Evolutionary conservation across 2,329 filamentous ascomycete genomes (phyloP), one percentile per base, ranked within the genome.

Genomic region (Verticillium nonalfalfae): DNA sequence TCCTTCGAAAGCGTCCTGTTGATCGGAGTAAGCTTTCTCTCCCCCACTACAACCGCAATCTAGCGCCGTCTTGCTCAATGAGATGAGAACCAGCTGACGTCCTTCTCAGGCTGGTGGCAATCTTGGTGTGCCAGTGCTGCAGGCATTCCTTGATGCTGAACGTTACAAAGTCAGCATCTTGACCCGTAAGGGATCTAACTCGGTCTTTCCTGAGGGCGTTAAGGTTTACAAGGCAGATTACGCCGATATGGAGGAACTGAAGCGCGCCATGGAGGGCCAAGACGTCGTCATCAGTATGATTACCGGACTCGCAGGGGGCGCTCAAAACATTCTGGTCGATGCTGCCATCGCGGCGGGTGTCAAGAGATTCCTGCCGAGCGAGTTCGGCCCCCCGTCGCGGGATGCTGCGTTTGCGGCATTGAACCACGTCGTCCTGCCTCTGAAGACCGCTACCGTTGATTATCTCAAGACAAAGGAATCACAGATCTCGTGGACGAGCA

Each of bases 281-380:
- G 85, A 88, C 64, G 85, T 81, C 1, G 75, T 87, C 14, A 70
- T 88, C 31, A 71, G 72, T 1, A 66, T 70, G 10, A 21, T 75
- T 36, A 67, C 63, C 4, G 66, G 68, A 14, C 74, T 75, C 1
- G 74, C 78, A 0, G 72, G 85, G 40, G 68, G 76, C 1, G 81
- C 85, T 64, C 56, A 71, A 72, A 13, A 36, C 55, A 56, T 60
- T 6, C 18, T 86, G 36, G 4, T 60, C 15, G 81, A 88, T 58
- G 86, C 85, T 1, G 79, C 84, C 14, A 77, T 84, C 55, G 79
- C 79, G 5, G 85, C 84, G 0, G 81, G 83, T 7, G 84, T 88
- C 9, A 78, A 83, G 66, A 78, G 84, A 15, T 86, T 87, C 73
- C 73, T 89, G 34, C 85, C 85, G 1, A 83, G 82, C 3, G 85